Base-by-base conservation (phyloP, 2,329 filamentous ascomycete species). In the Pseudopithomyces maydicus region DNA sequence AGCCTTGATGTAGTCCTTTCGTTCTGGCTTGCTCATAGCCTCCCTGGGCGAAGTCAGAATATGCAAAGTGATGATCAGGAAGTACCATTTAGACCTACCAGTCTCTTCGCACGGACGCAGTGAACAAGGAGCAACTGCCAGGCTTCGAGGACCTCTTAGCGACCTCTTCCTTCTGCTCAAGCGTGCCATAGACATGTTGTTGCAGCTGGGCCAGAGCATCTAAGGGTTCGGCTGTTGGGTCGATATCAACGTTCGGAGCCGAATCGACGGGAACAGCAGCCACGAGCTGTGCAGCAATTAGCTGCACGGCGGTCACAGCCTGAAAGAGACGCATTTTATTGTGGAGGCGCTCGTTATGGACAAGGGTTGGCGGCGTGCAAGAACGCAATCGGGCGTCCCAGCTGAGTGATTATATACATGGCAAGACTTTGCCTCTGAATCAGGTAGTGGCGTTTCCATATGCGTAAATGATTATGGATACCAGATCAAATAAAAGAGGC, bases 1-100 rank as follows among this genome's bases (percentile, higher is more conserved):
- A 3, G 62, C 60, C 2, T 41, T 52, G 8, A 63, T 67, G 19
- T 43, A 43, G 39, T 22, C n/a, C 39, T 38, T 14, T 38, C 35
- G 35, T 15, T 43, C 39, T 6, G 19, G 5, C 12, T 43, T 43
- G 39, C 2, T 8, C 39, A 43, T 43, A 17, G 14, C 20, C 39
- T 43, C 39, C 39, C 39, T 43, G 14, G 14, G 19, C 8, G 12
- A 22, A 14, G 6, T 43, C 8, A 43, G 17, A 20, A 43, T 22
- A 19, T 6, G 38, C 17, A 43, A 43, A 22, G 19, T 12, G 19
- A 22, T 23, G 19, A 19, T 6, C 39, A 7, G n/a, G 39, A 7
- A 14, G n/a, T 29, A 29, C 26, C 26, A 29, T 29, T 8, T 29
- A 29, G 19, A 43, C 39, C 22, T 22, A 43, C 39, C 39, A 43